These are phyloP conservation scores for Aspergillus ruber DNA, from an alignment of 2,329 filamentous ascomycete genomes.

Conservation along the genomic window DNA sequence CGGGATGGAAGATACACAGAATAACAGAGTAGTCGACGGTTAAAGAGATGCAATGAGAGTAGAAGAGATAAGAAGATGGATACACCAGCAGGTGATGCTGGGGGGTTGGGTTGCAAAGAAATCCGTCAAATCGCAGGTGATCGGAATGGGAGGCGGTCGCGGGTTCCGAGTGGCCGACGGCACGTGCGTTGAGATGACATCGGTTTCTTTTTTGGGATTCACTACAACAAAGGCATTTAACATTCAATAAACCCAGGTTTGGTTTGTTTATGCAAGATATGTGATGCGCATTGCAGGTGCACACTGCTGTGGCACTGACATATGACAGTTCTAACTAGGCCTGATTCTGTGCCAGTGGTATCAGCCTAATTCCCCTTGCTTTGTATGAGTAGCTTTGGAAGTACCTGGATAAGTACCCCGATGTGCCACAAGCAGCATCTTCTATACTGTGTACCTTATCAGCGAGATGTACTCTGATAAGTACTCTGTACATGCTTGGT, in stretches of 20 bases:
- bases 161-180: background rate
- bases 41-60: background rate
- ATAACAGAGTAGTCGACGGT: constrained; percentile 18
- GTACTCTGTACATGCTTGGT: no score
- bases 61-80: background rate
- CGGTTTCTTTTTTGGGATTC: background rate
- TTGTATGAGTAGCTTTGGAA: no score
- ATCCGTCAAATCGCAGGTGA: background rate
- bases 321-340: no score
- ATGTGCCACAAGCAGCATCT: no score
- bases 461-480: no score
- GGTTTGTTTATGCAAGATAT: background rate
- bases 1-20: constrained; percentile 8
- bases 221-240: background rate
- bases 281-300: no score
- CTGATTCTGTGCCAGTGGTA: no score
- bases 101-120: background rate
- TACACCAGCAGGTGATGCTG: background rate
- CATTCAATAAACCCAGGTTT: background rate
- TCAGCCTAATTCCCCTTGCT: no score
- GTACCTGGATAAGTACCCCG: no score
- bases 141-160: background rate
- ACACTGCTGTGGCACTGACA: no score
- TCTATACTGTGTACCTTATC: no score
- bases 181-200: background rate